phyloP scores from a whole-genome alignment of 805 yeast genomes.

The Candida ponderosae region DNA sequence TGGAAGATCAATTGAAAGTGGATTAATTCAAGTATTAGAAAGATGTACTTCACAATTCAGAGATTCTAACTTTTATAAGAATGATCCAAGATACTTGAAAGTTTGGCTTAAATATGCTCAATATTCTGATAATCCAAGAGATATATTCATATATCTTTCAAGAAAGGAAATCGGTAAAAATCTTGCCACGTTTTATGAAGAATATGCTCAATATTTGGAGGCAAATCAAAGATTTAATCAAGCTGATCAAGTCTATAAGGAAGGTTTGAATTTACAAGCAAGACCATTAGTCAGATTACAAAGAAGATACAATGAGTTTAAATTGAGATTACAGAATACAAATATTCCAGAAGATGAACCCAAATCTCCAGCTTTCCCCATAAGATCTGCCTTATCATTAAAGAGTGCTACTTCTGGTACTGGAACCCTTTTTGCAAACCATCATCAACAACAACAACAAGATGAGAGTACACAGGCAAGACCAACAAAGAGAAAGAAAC shows the following conservation, averaged over 20 bases:
- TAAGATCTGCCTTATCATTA: slow-evolving; percentile 27
- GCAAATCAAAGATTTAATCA: slow-evolving; percentile 34
- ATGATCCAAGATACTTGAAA: slow-evolving; percentile 73
- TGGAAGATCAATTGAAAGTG: slow-evolving; percentile 55
- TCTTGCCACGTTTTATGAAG: slow-evolving; percentile 70
- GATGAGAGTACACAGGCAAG: neutral
- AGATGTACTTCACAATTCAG: slow-evolving; percentile 63
- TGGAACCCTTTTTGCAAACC: slow-evolving; percentile 6
- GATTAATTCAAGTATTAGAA: slow-evolving; percentile 58
- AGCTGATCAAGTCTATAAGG: slow-evolving; percentile 51
- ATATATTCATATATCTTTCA: slow-evolving; percentile 62
- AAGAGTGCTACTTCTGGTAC: slow-evolving; percentile 29
- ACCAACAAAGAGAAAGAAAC: slow-evolving; percentile 8
- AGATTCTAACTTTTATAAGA: slow-evolving; percentile 58
- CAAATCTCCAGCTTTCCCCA: slow-evolving; percentile 26
- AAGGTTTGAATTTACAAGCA: slow-evolving; percentile 55
- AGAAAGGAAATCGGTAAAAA: slow-evolving; percentile 62
- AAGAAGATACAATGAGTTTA: slow-evolving; percentile 36
- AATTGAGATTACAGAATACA: slow-evolving; percentile 25
- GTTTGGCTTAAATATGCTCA: slow-evolving; percentile 78
- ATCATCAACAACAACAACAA: slow-evolving; percentile 1
- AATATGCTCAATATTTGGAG: slow-evolving; percentile 62
- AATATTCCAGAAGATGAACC: slow-evolving; percentile 21
- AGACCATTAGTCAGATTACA: slow-evolving; percentile 49
- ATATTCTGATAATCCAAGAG: slow-evolving; percentile 61